These are phyloP conservation scores for Jacaranda copaia DNA, from an alignment of 257 asterid species.

Conservation along the genomic window DNA sequence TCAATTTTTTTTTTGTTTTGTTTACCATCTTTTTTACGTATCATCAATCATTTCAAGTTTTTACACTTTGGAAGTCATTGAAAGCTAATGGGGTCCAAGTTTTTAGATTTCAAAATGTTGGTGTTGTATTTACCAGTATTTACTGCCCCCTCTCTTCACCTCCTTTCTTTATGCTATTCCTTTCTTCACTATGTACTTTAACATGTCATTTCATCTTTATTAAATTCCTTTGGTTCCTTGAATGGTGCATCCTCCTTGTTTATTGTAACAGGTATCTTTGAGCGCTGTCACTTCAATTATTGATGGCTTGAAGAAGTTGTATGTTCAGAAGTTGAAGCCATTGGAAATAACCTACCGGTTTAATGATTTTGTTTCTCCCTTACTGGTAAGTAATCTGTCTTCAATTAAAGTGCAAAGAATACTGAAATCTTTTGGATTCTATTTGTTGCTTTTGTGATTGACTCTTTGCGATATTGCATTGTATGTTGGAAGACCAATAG, in stretches of 20 bases:
- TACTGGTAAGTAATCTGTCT: conserved; percentile 62
- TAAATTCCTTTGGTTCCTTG: conserved; percentile 21
- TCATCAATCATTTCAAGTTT: conserved; percentile 9
- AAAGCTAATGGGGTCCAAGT: background rate
- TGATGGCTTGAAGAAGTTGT: conserved; percentile 95
- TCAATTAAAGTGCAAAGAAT: conserved; percentile 17
- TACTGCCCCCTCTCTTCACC: conserved; percentile 8
- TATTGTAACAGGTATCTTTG: conserved; percentile 65
- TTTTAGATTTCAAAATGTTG: conserved; percentile 19
- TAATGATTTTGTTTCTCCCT: conserved; percentile 90
- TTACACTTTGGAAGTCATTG: conserved; percentile 23
- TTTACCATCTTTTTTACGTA: conserved; percentile 9
- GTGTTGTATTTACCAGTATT: conserved; percentile 1
- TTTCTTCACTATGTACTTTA: conserved; percentile 3
- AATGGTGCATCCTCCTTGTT: conserved; percentile 32
- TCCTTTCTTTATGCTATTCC: background rate
- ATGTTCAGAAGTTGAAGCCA: conserved; percentile 88
- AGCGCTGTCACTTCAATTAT: conserved; percentile 83
- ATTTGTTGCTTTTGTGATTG: conserved; percentile 19
- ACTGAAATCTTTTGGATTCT: background rate
- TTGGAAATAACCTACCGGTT: conserved; percentile 79
- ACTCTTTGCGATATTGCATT: conserved; percentile 36
- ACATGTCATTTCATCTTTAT: conserved; percentile 21
- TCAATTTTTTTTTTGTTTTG: background rate
- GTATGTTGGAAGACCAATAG: conserved; percentile 66